phyloP scores from a whole-genome alignment of 345 rosid genomes.

The Eucalyptus marginata region DNA sequence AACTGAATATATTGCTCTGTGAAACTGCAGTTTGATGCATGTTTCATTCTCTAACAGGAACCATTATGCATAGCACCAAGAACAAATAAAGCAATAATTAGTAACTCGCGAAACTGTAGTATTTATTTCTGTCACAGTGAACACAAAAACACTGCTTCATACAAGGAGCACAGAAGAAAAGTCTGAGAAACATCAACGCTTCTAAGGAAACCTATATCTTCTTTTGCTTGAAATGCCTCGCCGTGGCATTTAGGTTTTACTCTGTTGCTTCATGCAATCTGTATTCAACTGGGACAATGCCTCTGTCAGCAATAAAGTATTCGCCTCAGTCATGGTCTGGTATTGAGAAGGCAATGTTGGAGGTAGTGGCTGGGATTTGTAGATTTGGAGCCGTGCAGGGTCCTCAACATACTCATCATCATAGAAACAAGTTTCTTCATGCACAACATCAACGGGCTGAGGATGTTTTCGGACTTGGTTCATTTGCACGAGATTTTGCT shows the following conservation, averaged over 20 bases:
- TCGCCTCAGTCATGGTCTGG: conserved; percentile 28
- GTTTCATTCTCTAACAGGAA: neutral
- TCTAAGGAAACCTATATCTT: neutral
- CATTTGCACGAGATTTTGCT: neutral
- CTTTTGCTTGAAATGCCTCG: neutral
- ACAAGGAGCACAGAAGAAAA: neutral
- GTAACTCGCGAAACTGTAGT: neutral
- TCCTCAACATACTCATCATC: conserved; percentile 37
- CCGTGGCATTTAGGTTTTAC: conserved; percentile 2
- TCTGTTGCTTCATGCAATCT: conserved; percentile 20
- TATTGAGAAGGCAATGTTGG: conserved; percentile 41
- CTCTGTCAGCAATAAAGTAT: conserved; percentile 29
- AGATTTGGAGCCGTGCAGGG: conserved; percentile 44
- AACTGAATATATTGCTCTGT: neutral
- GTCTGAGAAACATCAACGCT: neutral
- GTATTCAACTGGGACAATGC: conserved; percentile 30
- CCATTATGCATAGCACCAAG: neutral
- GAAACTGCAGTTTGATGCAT: neutral
- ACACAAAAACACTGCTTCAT: neutral
- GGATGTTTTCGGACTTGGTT: conserved; percentile 16
- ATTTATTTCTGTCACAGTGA: neutral
- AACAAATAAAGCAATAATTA: neutral
- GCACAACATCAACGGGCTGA: conserved; percentile 17
- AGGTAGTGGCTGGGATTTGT: conserved; percentile 80
- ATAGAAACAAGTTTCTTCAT: conserved; percentile 14